Evolutionary conservation across 129 eudicot species (phyloP).

Genomic region (Flaveria sonorensis): DNA sequence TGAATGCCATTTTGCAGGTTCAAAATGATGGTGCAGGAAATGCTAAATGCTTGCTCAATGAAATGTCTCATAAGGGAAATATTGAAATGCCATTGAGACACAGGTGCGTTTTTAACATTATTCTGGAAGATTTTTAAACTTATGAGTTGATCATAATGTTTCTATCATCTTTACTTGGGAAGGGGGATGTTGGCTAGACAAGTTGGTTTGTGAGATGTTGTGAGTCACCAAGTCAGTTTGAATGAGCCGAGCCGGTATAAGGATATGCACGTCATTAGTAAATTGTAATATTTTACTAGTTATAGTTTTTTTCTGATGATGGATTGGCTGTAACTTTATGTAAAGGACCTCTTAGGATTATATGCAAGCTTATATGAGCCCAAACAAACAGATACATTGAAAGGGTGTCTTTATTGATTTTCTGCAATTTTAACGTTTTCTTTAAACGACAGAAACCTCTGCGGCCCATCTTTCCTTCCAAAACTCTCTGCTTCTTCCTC

Average conservation of each 20-base stretch:
- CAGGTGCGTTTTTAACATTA: slow-evolving; percentile 30
- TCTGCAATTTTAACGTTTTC: slow-evolving; percentile 12
- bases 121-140: not conserved
- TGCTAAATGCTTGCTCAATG: slow-evolving; percentile 47
- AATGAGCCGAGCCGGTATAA: not conserved
- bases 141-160: not conserved
- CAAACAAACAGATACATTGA: not conserved
- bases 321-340: not conserved
- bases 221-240: not conserved
- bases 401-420: not conserved
- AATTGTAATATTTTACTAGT: not conserved
- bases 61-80: slow-evolving; percentile 32
- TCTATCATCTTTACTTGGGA: slow-evolving; percentile 2
- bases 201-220: slow-evolving; percentile 8
- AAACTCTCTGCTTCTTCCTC: slow-evolving; percentile 40
- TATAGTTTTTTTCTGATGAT: not conserved
- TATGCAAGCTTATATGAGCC: slow-evolving; percentile 15
- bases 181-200: not conserved
- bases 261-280: slow-evolving; percentile 5
- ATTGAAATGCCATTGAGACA: slow-evolving; percentile 42
- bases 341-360: not conserved
- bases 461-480: slow-evolving; percentile 39
- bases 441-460: slow-evolving; percentile 31
- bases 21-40: slow-evolving; percentile 29
- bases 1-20: slow-evolving; percentile 32